A percentile compares a stretch with the other conserved stretches of the same genome.
Conservation (phyloP, 805 yeast genomes). For the Metschnikowia henanensis region DNA sequence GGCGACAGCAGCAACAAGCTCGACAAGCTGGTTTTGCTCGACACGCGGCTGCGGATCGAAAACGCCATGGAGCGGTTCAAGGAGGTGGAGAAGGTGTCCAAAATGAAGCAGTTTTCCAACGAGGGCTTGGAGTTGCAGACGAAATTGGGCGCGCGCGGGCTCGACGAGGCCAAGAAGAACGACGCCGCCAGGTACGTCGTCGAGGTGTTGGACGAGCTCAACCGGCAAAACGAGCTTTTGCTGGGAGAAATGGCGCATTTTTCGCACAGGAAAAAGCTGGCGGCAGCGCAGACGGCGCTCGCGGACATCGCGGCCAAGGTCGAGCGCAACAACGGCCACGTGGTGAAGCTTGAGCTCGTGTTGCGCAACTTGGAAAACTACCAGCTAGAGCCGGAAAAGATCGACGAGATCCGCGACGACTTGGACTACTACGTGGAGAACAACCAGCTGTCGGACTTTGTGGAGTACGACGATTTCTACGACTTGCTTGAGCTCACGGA, state of each 20-base stretch:
- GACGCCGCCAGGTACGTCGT: slow-evolving; percentile 72
- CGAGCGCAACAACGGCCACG: slow-evolving; percentile 79
- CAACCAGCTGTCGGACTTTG: slow-evolving; percentile 89
- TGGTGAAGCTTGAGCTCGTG: slow-evolving; percentile 72
- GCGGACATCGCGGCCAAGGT: slow-evolving; percentile 61
- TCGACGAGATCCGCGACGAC: slow-evolving; percentile 81
- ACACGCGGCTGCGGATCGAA: slow-evolving; percentile 70
- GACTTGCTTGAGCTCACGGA: slow-evolving; percentile 79
- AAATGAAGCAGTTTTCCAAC: slow-evolving; percentile 90
- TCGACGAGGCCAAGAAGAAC: slow-evolving; percentile 70
- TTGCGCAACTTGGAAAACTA: slow-evolving; percentile 72
- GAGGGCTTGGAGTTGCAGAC: slow-evolving; percentile 88
- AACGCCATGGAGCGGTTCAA: slow-evolving; percentile 97
- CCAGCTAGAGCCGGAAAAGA: slow-evolving; percentile 71
- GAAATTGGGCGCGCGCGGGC: slow-evolving; percentile 22
- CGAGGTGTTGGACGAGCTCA: slow-evolving; percentile 73
- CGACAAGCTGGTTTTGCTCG: slow-evolving; percentile 43
- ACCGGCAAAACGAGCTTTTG: slow-evolving; percentile 73
- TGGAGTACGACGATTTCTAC: slow-evolving; percentile 91
- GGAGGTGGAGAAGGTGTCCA: slow-evolving; percentile 88
- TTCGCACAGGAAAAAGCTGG: slow-evolving; percentile 49
- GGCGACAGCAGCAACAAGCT: slow-evolving; percentile 90
- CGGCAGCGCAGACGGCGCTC: slow-evolving; percentile 57
- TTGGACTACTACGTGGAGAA: slow-evolving; percentile 91
- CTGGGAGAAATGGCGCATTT: slow-evolving; percentile 61